Base-by-base conservation (phyloP, 2,329 filamentous ascomycete genomes). In the Metarhizium robertsii region DNA sequence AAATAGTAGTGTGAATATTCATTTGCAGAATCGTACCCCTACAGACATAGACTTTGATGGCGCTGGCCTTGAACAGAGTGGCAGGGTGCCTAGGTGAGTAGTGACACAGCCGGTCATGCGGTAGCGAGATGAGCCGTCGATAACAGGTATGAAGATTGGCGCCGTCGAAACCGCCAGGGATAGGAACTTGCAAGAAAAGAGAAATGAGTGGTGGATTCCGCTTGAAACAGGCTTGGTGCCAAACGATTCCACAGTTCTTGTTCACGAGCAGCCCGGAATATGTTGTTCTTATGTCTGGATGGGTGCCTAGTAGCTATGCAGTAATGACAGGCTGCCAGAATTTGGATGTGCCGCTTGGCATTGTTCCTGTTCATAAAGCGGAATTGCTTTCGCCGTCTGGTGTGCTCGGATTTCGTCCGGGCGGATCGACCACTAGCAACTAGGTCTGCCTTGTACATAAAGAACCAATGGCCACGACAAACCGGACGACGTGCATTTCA, bases 381-480 rank as follows among this genome's bases (percentile, higher is more conserved):
- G 7, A 29, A 34, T 34, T 11, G 32, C 32, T 11, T 7, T 34
- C 13, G n/a, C 10, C n/a, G 40, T 32, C 13, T 48, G 25, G 45
- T 32, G 40, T 40, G 53, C 53, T 51, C 48, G 53, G 53, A 52
- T 47, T 52, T 51, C 18, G 49, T 52, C 48, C 49, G 49, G 40
- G 30, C 53, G 32, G 38, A 52, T 55, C 40, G 48, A 25, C 25
- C 50, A 7, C 50, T 29, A 52, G n/a, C 20, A n/a, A 30, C 38
- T 30, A 29, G 20, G 13, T 48, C 7, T 14, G 20, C 16, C 20
- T 48, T 14, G 25, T 25, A 25, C 25, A 25, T 34, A 43, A 43
- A 11, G n/a, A 11, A 34, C 32, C 10, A 34, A 25, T 4, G 25
- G 25, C 4, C 3, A 25, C 25, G 25, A 25, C 25, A 25, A 25